Percentiles rank a stretch among this genome's conserved stretches.
These are phyloP conservation scores for Aspergillus baeticus DNA, from an alignment of 495 filamentous ascomycete genomes.

Conservation along the genomic window DNA sequence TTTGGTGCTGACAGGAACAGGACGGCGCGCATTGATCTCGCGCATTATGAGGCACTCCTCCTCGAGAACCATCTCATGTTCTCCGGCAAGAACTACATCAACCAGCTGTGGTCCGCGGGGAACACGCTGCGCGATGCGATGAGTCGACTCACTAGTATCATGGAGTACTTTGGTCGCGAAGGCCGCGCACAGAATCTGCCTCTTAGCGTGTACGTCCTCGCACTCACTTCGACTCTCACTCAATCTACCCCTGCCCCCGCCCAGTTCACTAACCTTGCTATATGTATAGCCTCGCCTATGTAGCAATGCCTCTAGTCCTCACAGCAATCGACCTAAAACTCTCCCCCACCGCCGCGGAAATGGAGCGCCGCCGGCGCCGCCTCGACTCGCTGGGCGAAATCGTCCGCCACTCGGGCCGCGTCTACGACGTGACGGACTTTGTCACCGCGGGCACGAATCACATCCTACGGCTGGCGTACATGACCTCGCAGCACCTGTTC, in stretches of 20 bases:
- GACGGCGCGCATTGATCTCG: constrained; percentile 27
- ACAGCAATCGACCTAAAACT: constrained; percentile 37
- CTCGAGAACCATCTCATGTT: constrained; percentile 25
- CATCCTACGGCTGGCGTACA: constrained; percentile 32
- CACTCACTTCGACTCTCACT: no score
- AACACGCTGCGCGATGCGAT: constrained; percentile 24
- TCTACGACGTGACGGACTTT: constrained; percentile 36
- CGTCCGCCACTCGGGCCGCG: constrained; percentile 27
- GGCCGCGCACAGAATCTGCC: constrained; percentile 25
- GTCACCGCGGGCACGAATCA: constrained; percentile 32
- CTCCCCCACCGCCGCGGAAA: constrained; percentile 23
- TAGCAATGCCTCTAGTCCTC: constrained; percentile 34
- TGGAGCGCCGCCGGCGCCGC: constrained; percentile 20
- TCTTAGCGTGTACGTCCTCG: constrained; percentile 28
- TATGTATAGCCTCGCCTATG: constrained; percentile 32
- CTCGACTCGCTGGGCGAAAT: constrained; percentile 29
- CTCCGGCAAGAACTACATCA: constrained; percentile 14
- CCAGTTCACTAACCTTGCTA: not conserved
- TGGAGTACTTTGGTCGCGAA: constrained; percentile 34
- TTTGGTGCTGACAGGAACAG: not conserved
- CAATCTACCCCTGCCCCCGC: not conserved
- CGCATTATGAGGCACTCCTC: constrained; percentile 27
- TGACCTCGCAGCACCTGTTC: constrained; percentile 29
- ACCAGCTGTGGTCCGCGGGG: constrained; percentile 16
- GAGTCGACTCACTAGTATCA: constrained; percentile 20